Conservation (phyloP, 1,139 yeast genomes). For the Kluyveromyces sp. region DNA sequence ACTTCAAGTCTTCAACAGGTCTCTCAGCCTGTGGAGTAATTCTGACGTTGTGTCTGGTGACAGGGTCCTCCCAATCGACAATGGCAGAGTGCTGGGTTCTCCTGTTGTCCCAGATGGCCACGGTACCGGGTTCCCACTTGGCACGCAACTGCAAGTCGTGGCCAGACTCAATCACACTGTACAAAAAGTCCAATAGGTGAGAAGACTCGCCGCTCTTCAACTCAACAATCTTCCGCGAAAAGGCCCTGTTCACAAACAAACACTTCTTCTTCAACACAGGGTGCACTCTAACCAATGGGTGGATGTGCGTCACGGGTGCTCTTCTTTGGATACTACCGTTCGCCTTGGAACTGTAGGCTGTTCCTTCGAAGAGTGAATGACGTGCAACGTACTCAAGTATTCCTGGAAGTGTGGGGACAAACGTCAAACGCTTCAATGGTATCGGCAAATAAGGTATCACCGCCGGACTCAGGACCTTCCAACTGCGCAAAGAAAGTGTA, state of each 20-base stretch:
- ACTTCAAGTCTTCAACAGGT: constrained; percentile 17
- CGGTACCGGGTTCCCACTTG: constrained; percentile 51
- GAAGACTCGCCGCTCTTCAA: constrained; percentile 59
- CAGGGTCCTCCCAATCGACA: constrained; percentile 51
- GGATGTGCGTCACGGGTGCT: constrained; percentile 49
- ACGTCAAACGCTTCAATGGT: constrained; percentile 58
- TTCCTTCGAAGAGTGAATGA: constrained; percentile 59
- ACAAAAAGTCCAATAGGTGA: constrained; percentile 45
- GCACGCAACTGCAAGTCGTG: constrained; percentile 52
- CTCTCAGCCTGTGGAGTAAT: constrained; percentile 49
- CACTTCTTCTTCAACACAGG: constrained; percentile 61
- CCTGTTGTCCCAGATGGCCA: constrained; percentile 69
- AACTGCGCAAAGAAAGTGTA: constrained; percentile 53
- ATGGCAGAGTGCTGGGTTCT: constrained; percentile 56
- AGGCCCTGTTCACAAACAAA: constrained; percentile 52
- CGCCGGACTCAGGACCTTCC: constrained; percentile 60
- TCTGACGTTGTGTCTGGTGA: constrained; percentile 59
- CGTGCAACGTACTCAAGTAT: constrained; percentile 49
- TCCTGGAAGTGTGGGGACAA: constrained; percentile 54
- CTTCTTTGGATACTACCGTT: constrained; percentile 60
- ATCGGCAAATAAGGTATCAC: constrained; percentile 66
- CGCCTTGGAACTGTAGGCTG: constrained; percentile 51
- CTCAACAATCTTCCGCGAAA: constrained; percentile 55
- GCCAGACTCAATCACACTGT: constrained; percentile 41
- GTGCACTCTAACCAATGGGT: constrained; percentile 61